These are phyloP conservation scores for Leptographium flavum DNA, from an alignment of 2,329 filamentous ascomycete genomes.

Conservation along the genomic window DNA sequence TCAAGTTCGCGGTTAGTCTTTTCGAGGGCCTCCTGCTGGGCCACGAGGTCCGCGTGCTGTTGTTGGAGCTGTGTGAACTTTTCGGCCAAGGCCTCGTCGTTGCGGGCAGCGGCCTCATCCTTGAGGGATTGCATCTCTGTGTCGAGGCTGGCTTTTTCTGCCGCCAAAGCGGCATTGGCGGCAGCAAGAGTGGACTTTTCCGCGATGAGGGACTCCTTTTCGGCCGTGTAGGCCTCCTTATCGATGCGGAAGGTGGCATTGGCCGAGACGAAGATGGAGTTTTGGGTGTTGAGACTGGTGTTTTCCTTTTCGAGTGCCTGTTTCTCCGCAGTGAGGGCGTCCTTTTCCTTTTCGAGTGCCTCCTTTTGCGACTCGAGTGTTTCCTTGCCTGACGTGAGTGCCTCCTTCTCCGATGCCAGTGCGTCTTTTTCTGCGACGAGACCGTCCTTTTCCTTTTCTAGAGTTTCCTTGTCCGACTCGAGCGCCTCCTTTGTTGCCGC, in stretches of 20 bases:
- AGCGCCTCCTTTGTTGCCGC: not conserved
- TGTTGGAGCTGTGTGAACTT: not conserved
- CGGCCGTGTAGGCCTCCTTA: not conserved
- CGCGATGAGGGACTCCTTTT: not conserved
- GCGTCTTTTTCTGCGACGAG: not conserved
- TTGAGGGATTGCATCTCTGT: constrained; percentile 2
- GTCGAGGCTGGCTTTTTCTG: not conserved
- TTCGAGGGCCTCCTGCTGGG: not conserved
- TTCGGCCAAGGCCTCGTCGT: not conserved
- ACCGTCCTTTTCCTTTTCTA: too few relatives aligned
- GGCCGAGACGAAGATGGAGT: too few relatives aligned
- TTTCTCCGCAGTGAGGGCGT: not conserved
- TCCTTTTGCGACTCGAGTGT: not conserved
- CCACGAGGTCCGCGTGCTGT: not conserved
- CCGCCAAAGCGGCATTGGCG: not conserved
- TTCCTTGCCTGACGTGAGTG: not conserved
- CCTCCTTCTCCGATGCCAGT: too few relatives aligned
- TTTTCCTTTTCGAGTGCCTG: not conserved
- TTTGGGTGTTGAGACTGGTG: too few relatives aligned
- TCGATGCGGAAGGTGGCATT: too few relatives aligned
- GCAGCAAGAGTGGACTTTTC: not conserved
- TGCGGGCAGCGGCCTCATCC: not conserved
- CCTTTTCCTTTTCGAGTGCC: too few relatives aligned
- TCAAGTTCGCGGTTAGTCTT: not conserved
- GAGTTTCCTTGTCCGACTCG: not conserved